Evolutionary conservation across 495 filamentous ascomycete species (phyloP).

Genomic region (Lepraria neglecta): DNA sequence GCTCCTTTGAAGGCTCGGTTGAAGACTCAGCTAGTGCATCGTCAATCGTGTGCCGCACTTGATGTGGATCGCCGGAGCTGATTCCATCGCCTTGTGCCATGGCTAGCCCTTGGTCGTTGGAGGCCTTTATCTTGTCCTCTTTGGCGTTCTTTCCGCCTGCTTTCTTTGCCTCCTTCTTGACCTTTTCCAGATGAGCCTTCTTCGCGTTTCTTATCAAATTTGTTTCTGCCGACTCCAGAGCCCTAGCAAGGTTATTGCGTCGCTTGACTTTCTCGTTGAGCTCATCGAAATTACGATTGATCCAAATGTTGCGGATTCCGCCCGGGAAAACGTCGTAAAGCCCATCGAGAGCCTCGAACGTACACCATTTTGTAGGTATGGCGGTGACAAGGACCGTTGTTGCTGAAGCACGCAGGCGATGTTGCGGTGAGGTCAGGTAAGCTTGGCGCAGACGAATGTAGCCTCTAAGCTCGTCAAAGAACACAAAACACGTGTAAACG

Average conservation of each 20-base stretch:
- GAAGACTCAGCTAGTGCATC: slow-evolving; percentile 56
- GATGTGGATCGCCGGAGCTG: slow-evolving; percentile 77
- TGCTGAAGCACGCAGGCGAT: slow-evolving; percentile 88
- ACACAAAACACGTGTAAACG: slow-evolving; percentile 77
- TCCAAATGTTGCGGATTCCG: slow-evolving; percentile 92
- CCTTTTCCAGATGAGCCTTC: slow-evolving; percentile 63
- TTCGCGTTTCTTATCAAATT: slow-evolving; percentile 72
- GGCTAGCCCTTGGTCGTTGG: slow-evolving; percentile 51
- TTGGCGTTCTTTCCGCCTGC: slow-evolving; percentile 48
- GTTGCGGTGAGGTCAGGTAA: slow-evolving; percentile 91
- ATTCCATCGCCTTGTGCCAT: slow-evolving; percentile 64
- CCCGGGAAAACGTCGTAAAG: slow-evolving; percentile 98
- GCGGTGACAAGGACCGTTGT: slow-evolving; percentile 89
- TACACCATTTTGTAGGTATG: slow-evolving; percentile 86
- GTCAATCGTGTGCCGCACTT: slow-evolving; percentile 64
- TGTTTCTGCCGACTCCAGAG: slow-evolving; percentile 78
- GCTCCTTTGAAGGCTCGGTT: slow-evolving; percentile 28
- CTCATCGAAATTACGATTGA: slow-evolving; percentile 85
- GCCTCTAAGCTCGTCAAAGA: slow-evolving; percentile 80
- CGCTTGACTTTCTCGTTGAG: slow-evolving; percentile 79
- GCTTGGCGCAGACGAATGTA: slow-evolving; percentile 93
- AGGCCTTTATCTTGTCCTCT: slow-evolving; percentile 35
- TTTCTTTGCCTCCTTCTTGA: slow-evolving; percentile 57
- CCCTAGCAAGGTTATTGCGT: slow-evolving; percentile 62
- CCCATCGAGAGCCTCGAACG: slow-evolving; percentile 65